These are phyloP conservation scores for Colletotrichum sp. DNA, from an alignment of 2,329 filamentous ascomycete species.

Conservation along the genomic window DNA sequence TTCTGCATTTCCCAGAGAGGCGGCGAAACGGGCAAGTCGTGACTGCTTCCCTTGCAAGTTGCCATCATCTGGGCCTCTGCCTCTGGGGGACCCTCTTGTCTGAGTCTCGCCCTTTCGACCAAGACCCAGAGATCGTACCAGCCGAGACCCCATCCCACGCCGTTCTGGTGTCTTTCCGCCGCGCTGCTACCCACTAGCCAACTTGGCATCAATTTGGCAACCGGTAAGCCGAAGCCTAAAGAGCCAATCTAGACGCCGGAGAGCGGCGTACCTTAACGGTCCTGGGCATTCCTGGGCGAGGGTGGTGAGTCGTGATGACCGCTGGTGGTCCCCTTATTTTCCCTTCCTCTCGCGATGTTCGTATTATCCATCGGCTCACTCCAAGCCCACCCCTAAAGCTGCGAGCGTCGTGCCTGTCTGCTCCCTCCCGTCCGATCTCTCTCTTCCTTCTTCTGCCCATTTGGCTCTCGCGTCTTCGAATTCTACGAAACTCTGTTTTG, in stretches of 20 bases:
- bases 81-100: neutral
- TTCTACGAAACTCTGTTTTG: neutral
- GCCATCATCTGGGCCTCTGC: neutral
- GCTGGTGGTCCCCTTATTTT: neutral
- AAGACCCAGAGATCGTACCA: constrained; percentile 20
- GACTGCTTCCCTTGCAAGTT: neutral
- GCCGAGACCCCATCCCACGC: neutral
- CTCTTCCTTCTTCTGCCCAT: constrained; percentile 10
- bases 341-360: neutral
- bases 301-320: neutral
- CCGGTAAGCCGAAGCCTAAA: neutral
- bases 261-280: neutral
- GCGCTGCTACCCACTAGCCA: neutral
- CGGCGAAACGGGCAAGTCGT: neutral
- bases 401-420: too few species aligned
- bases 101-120: neutral
- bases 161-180: neutral
- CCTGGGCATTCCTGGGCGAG: neutral
- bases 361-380: neutral
- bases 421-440: constrained; percentile 7
- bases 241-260: neutral
- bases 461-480: neutral
- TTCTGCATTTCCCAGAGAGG: neutral
- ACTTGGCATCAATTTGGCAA: constrained; percentile 8
- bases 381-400: neutral